Conservation (phyloP, 2,329 filamentous ascomycete genomes). For the Ustulina deusta region DNA sequence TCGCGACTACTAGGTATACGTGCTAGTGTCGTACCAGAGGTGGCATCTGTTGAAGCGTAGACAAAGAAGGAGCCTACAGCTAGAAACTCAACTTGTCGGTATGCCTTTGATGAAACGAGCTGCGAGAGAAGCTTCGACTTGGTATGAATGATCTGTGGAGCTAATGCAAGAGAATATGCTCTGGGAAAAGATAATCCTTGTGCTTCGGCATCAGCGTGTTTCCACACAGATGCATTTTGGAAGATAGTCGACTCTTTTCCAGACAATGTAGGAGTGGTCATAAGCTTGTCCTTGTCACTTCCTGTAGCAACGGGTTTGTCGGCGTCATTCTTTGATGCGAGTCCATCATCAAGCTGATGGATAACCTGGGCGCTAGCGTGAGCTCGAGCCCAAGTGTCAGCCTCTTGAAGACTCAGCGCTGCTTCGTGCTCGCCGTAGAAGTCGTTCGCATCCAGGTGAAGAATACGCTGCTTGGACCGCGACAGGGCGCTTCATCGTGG, state of each 20-base stretch:
- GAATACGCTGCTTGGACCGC: slow-evolving; percentile 88
- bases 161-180: slow-evolving; percentile 84
- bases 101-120: slow-evolving; percentile 89
- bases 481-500: slow-evolving; percentile 81
- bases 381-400: slow-evolving; percentile 75
- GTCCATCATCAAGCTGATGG: slow-evolving; percentile 7
- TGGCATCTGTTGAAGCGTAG: slow-evolving; percentile 59
- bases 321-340: slow-evolving; percentile 5
- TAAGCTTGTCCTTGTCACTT: background rate
- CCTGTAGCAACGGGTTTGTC: background rate
- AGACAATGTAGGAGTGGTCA: background rate
- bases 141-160: slow-evolving; percentile 88
- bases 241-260: slow-evolving; percentile 47
- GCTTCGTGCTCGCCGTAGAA: slow-evolving; percentile 92
- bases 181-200: slow-evolving; percentile 71
- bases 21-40: slow-evolving; percentile 59
- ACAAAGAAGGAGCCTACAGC: slow-evolving; percentile 95
- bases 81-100: slow-evolving; percentile 91
- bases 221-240: slow-evolving; percentile 55
- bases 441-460: slow-evolving; percentile 88
- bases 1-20: slow-evolving; percentile 90
- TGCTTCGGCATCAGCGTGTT: slow-evolving; percentile 50
- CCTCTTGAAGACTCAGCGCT: slow-evolving; percentile 85
- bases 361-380: slow-evolving; percentile 46
- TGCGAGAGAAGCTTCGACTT: slow-evolving; percentile 81